phyloP scores from a whole-genome alignment of 2,329 filamentous ascomycete species.

The Leptographium wingfieldii region DNA sequence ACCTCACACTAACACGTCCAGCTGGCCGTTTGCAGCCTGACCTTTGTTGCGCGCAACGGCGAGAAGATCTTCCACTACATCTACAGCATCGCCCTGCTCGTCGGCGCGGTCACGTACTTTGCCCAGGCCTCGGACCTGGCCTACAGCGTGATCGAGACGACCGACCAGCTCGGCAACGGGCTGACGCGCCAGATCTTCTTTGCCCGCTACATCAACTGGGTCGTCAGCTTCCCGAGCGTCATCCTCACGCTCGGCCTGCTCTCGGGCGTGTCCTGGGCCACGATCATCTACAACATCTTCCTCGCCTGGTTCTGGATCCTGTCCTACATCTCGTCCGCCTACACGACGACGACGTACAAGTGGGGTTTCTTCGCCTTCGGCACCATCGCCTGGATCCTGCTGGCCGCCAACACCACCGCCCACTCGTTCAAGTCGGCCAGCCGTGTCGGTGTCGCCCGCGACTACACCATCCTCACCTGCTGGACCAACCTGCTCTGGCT shows the following conservation, averaged over 20 bases:
- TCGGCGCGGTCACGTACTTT: constrained; percentile 38
- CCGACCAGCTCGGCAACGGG: constrained; percentile 19
- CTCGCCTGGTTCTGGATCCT: constrained; percentile 39
- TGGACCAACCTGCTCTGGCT: constrained; percentile 40
- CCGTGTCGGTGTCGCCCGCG: constrained; percentile 27
- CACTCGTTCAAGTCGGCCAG: constrained; percentile 23
- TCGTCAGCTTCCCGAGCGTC: constrained; percentile 33
- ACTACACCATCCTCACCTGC: constrained; percentile 32
- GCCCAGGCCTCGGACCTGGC: constrained; percentile 39
- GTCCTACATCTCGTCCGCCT: constrained; percentile 35
- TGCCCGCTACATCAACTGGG: constrained; percentile 43
- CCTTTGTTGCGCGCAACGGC: constrained; percentile 28
- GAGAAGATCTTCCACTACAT: constrained; percentile 46
- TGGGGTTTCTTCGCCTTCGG: constrained; percentile 46
- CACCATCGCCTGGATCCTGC: constrained; percentile 30
- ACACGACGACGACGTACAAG: constrained; percentile 37
- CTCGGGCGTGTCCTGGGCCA: constrained; percentile 42
- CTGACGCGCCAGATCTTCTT: constrained; percentile 38
- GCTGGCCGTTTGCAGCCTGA: constrained; percentile 28
- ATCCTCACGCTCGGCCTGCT: constrained; percentile 33
- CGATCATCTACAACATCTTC: constrained; percentile 36
- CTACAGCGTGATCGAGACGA: constrained; percentile 23
- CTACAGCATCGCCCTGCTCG: constrained; percentile 35
- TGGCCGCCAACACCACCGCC: constrained; percentile 34
- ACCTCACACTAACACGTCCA: constrained; percentile 13